phyloP scores from a whole-genome alignment of 2,329 filamentous ascomycete genomes.

The Calonectria multiphialidica region DNA sequence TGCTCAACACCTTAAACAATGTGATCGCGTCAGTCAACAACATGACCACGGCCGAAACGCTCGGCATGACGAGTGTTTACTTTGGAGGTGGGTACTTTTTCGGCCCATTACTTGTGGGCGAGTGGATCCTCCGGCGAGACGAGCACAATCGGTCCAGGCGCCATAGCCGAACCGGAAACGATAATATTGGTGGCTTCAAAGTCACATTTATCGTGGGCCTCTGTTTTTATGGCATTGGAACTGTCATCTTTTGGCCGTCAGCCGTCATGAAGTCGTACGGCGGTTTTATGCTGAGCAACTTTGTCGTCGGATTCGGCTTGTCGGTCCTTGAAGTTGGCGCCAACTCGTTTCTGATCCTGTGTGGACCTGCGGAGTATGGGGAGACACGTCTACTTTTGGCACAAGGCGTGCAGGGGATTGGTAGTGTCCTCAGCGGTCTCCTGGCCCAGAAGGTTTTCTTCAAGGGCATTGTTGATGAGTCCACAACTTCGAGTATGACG shows the following conservation, averaged over 20 bases:
- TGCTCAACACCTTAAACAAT: conserved; percentile 84
- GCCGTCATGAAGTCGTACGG: conserved; percentile 80
- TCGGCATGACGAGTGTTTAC: conserved; percentile 78
- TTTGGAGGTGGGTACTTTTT: conserved; percentile 79
- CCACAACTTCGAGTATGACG: conserved; percentile 51
- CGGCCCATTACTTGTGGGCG: conserved; percentile 77
- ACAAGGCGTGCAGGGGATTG: conserved; percentile 82
- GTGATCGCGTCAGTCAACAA: conserved; percentile 73
- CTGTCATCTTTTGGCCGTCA: conserved; percentile 89
- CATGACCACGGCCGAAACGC: conserved; percentile 71
- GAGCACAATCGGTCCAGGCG: conserved; percentile 65
- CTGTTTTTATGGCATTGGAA: conserved; percentile 79
- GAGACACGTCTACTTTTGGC: conserved; percentile 82
- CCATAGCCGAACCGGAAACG: conserved; percentile 51
- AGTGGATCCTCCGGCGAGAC: conserved; percentile 77
- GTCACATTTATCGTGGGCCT: conserved; percentile 84
- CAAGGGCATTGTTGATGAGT: conserved; percentile 61
- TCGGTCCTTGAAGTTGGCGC: conserved; percentile 84
- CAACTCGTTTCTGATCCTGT: conserved; percentile 80
- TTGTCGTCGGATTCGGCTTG: conserved; percentile 83
- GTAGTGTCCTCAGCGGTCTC: conserved; percentile 78
- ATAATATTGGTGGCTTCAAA: conserved; percentile 76
- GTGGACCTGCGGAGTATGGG: conserved; percentile 78
- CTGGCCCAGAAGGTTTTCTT: conserved; percentile 83
- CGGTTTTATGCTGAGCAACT: conserved; percentile 80